A percentile compares a stretch with the other conserved stretches of the same genome.
Evolutionary conservation across 805 yeast genomes (phyloP).

Genomic region (Cyberlindnera samutprakarnensis): DNA sequence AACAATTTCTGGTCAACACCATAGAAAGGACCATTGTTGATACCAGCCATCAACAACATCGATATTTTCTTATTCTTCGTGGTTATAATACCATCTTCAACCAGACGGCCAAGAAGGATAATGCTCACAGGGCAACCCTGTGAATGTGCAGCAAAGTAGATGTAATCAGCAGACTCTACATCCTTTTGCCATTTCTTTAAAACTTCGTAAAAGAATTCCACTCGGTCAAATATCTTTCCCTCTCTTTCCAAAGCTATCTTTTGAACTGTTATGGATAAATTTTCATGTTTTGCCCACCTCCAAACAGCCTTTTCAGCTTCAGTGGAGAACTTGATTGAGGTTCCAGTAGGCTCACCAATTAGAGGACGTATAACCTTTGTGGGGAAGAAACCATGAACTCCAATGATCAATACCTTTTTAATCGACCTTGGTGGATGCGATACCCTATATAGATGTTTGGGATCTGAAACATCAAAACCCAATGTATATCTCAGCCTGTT

Average conservation of each 20-base stretch:
- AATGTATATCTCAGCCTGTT: conserved; percentile 18
- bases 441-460: conserved; percentile 20
- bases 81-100: conserved; percentile 47
- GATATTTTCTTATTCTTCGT: conserved; percentile 41
- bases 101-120: conserved; percentile 63
- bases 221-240: conserved; percentile 83
- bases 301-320: conserved; percentile 80
- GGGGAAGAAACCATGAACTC: conserved; percentile 96
- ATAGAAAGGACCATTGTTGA: conserved; percentile 88
- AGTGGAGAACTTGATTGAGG: conserved; percentile 81
- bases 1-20: conserved; percentile 81
- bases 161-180: conserved; percentile 62
- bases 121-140: conserved; percentile 94
- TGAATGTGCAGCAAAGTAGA: conserved; percentile 91
- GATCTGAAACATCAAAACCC: conserved; percentile 21
- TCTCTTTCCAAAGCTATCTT: conserved; percentile 92
- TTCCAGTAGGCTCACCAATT: conserved; percentile 95
- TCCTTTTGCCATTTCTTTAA: conserved; percentile 56
- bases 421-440: conserved; percentile 19
- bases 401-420: conserved; percentile 70
- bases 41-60: conserved; percentile 90
- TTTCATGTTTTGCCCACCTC: conserved; percentile 42
- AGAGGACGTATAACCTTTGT: conserved; percentile 75
- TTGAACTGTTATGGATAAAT: conserved; percentile 46
- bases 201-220: conserved; percentile 68